Evolutionary conservation across 108 stramenopile species (phyloP), one percentile per base, ranked within the genome.

Genomic region (Cyclotella distinguenda): DNA sequence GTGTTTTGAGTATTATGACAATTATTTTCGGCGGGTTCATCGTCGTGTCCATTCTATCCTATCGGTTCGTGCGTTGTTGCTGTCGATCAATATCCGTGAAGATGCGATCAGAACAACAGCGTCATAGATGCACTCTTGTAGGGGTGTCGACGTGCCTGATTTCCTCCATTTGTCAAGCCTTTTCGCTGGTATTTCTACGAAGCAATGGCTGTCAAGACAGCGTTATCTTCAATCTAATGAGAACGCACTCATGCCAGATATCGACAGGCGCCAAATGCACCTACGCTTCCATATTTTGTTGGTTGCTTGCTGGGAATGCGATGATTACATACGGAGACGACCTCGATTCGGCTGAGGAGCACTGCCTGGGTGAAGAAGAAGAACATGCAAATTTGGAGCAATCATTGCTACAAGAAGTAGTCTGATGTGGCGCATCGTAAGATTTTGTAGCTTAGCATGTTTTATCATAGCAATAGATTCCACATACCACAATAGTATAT

Each of bases 151-250:
- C 44, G n/a, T 59, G 43, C 21, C 58, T 59, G 3, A 13, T 44
- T 6, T 16, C 58, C 9, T 26, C 27, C 18, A 19, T 59, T 27
- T 59, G 39, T 4, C 28, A 42, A 27, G 4, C 58, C 2, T 44
- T 43, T 5, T 44, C 58, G 28, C 58, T 59, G 21, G 13, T 59
- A 27, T 59, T 59, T 18, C 40, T 59, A 19, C 10, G 28, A 59
- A 59, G 58, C 40, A 59, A 59, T 43, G 58, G 26, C 2, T 59
- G 58, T 27, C 58, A 44, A 27, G 13, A 44, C 42, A 59, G 44
- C 30, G 28, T 30, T 8, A 59, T 59, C 26, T 59, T 59, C 27
- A 59, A 59, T 44, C 21, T 59, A 26, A 42, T 59, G 58, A 42
- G 28, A 15, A 44, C 9, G 12, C 58, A 59, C 34, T 4, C 1